phyloP scores from a whole-genome alignment of 2,329 filamentous ascomycete genomes.

The Ilyonectria sp. region DNA sequence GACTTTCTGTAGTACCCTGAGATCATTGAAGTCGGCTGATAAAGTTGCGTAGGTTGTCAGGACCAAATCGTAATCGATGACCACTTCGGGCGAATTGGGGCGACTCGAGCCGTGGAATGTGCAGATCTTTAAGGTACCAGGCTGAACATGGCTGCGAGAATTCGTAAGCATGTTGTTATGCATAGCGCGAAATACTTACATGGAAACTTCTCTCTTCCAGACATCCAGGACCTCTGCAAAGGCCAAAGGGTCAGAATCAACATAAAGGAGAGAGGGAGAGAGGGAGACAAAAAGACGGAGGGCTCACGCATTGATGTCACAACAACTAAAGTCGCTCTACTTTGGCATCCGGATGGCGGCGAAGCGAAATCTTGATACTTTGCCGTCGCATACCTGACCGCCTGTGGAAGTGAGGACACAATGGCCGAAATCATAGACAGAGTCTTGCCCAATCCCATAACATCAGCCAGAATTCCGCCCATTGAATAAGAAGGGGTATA shows the following conservation, averaged over 20 bases:
- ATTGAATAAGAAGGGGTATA: rapidly evolving
- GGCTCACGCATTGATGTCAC: conserved; percentile 12
- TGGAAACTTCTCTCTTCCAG: conserved; percentile 8
- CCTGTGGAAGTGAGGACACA: background rate
- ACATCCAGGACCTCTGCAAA: conserved; percentile 22
- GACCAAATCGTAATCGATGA: background rate
- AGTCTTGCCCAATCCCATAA: conserved; percentile 11
- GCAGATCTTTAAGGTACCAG: rapidly evolving
- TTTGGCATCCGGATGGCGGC: rapidly evolving
- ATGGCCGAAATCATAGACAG: conserved; percentile 11
- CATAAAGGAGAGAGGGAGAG: background rate
- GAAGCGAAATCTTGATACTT: rapidly evolving
- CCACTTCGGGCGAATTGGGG: rapidly evolving
- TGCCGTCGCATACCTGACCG: rapidly evolving
- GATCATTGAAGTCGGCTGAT: rapidly evolving
- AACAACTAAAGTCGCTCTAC: background rate
- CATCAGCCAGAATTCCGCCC: conserved; percentile 21
- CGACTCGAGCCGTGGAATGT: background rate
- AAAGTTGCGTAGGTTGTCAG: conserved; percentile 9
- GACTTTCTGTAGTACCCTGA: rapidly evolving
- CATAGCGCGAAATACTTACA: rapidly evolving
- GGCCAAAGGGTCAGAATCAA: background rate
- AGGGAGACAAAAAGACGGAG: no score
- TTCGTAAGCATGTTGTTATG: rapidly evolving
- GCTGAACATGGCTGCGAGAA: background rate